Evolutionary conservation across 225 moss, liverwort and hornwort genomes (phyloP), one percentile per base, ranked within the genome.

Genomic region (Sphagnum contortum): DNA sequence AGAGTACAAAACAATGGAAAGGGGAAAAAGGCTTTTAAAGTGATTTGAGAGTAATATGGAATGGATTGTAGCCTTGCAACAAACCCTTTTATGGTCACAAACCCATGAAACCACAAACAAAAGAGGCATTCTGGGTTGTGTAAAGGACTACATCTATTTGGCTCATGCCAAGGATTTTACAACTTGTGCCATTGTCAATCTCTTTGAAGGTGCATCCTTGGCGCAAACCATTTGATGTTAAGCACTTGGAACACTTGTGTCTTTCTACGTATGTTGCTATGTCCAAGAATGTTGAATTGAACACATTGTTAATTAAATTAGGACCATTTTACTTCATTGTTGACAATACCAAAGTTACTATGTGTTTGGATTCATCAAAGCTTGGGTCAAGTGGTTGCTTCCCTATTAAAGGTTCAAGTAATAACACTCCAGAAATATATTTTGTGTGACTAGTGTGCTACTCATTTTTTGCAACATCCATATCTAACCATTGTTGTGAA

Each of bases 341-440:
- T 75, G 71, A 53, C 45, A 54, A 63, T 71, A 84, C 84, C 73
- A 76, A 84, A 46, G 68, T 68, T 6, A 88, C 79, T 8, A 88
- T 68, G 68, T 76, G 79, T 72, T 78, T 70, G 50, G 71, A 47
- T 4, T 81, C 73, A 53, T 81, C 73, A 53, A 79, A 74, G 46
- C 73, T 72, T 8, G 69, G 50, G 11, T 87, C 81, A 7, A 71
- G 70, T 10, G 87, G 84, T 66, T 79, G 73, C 77, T 91, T 89
- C 51, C 87, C 77, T 48, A 88, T 87, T 9, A 91, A 78, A 12
- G 88, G 77, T 68, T 85, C 90, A 51, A 88, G 60, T 12, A 91
- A 49, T 61, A 91, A 78, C 3, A 91, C 81, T 3, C 88, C 90
- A 51, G 85, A 85, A 3, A 85, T 83, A 67, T 91, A 88, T 88